Evolutionary conservation across 2,329 filamentous ascomycete genomes (phyloP).

Genomic region (Aphanocladium album): DNA sequence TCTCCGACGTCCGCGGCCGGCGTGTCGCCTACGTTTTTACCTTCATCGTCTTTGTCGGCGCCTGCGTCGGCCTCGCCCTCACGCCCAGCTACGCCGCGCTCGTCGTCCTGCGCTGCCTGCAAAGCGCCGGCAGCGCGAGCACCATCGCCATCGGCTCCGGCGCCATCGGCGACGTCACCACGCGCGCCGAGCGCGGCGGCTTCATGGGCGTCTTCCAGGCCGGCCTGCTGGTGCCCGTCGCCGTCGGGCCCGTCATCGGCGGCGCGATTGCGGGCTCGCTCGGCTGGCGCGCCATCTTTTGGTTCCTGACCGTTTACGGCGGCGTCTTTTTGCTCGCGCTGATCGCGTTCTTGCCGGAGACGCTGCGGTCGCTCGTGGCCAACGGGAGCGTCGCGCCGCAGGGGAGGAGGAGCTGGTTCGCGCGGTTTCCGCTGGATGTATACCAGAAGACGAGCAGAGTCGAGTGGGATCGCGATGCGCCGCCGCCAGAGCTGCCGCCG

Average conservation of each 20-base stretch:
- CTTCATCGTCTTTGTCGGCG: conserved; percentile 41
- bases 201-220: conserved; percentile 46
- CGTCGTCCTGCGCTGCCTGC: conserved; percentile 46
- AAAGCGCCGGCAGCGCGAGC: conserved; percentile 48
- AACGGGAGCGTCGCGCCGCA: conserved; percentile 31
- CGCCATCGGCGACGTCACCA: conserved; percentile 55
- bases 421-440: conserved; percentile 25
- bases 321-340: conserved; percentile 34
- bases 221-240: conserved; percentile 29
- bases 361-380: conserved; percentile 37
- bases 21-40: conserved; percentile 43
- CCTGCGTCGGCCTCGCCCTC: conserved; percentile 43
- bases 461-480: neutral
- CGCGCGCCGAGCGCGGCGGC: conserved; percentile 49
- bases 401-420: conserved; percentile 14
- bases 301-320: conserved; percentile 44
- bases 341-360: conserved; percentile 42
- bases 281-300: conserved; percentile 51
- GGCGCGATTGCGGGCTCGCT: conserved; percentile 45
- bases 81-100: conserved; percentile 40
- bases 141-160: conserved; percentile 49
- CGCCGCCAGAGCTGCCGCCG: neutral
- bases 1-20: conserved; percentile 44
- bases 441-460: conserved; percentile 28
- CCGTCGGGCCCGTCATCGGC: conserved; percentile 45